phyloP scores from a whole-genome alignment of 805 yeast species.

The Starmerella etchellsii region DNA sequence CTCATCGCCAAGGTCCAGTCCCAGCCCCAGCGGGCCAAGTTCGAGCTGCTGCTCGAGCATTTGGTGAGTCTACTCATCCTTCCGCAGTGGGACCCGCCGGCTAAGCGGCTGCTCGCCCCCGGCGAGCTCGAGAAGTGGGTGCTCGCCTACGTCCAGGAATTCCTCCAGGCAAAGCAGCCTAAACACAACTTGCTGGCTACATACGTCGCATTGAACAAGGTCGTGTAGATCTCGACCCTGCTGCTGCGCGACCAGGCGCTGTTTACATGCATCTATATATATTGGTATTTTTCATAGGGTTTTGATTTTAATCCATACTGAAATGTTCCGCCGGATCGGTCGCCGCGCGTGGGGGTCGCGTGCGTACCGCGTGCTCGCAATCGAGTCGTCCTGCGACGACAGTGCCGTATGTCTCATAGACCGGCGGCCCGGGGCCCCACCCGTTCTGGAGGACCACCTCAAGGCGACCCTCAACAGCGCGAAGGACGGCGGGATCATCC shows the following conservation, averaged over 20 bases:
- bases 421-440: conserved; percentile 31
- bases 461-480: conserved; percentile 57
- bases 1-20: neutral
- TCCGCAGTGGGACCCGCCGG: conserved; percentile 1
- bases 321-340: no score
- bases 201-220: neutral
- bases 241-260: no score
- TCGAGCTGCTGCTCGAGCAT: conserved; percentile 1
- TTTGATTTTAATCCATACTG: no score
- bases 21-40: neutral
- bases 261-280: no score
- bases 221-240: no score
- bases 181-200: neutral
- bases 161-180: neutral
- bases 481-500: conserved; percentile 71
- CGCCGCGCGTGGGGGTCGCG: no score
- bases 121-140: neutral
- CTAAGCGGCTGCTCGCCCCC: neutral
- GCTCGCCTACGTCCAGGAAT: neutral
- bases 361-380: conserved; percentile 57
- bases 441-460: conserved; percentile 43
- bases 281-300: no score
- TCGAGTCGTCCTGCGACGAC: conserved; percentile 93
- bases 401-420: conserved; percentile 74
- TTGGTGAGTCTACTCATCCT: neutral